These are phyloP conservation scores for Testicularia cyperi DNA, from an alignment of 1,284 basidiomycete species.

Conservation along the genomic window DNA sequence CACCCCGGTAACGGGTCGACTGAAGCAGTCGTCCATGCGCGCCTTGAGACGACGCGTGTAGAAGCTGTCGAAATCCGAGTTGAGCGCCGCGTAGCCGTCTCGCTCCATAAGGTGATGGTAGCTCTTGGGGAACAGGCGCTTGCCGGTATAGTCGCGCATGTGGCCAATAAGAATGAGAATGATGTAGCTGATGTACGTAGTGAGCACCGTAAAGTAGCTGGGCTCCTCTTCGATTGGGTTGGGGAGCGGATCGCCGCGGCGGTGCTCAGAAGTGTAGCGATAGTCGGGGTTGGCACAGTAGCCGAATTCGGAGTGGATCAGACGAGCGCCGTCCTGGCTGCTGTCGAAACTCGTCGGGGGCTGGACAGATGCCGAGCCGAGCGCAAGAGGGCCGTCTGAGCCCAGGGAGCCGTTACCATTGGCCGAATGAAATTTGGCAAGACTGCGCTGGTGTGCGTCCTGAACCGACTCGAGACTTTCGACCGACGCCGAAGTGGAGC, in stretches of 20 bases:
- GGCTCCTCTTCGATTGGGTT: conserved; percentile 68
- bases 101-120: conserved; percentile 69
- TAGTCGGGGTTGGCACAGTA: conserved; percentile 75
- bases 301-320: conserved; percentile 77
- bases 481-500: conserved; percentile 47
- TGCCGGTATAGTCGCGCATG: conserved; percentile 91
- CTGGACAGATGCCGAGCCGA: conserved; percentile 8
- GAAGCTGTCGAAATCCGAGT: conserved; percentile 98
- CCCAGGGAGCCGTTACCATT: conserved; percentile 8
- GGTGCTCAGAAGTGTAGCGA: conserved; percentile 70
- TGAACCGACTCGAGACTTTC: conserved; percentile 45
- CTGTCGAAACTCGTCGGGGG: conserved; percentile 34
- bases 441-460: conserved; percentile 34
- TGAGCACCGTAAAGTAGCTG: conserved; percentile 83
- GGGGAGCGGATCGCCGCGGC: conserved; percentile 38
- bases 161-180: conserved; percentile 78
- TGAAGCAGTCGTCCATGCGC: conserved; percentile 94
- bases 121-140: conserved; percentile 71
- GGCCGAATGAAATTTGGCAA: conserved; percentile 11
- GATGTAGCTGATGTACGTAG: conserved; percentile 72
- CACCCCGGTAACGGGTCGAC: conserved; percentile 88
- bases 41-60: conserved; percentile 93
- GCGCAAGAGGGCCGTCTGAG: conserved; percentile 6
- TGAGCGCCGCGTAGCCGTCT: conserved; percentile 79
- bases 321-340: conserved; percentile 40